phyloP scores from a whole-genome alignment of 2,329 filamentous ascomycete species.

The Fusarium pininemorale region DNA sequence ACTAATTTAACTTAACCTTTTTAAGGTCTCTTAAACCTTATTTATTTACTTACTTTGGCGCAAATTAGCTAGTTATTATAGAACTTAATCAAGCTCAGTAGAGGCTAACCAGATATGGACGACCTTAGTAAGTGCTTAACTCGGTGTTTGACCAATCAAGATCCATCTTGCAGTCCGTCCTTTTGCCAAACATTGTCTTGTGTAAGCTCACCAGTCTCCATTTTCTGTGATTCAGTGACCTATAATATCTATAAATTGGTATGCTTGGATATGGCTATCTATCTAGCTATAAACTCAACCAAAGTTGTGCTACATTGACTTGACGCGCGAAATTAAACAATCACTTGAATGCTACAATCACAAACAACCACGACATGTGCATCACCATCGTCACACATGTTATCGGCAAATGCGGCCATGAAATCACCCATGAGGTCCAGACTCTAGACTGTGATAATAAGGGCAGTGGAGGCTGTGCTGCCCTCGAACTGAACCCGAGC shows the following conservation, averaged over 20 bases:
- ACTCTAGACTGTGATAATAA: neutral
- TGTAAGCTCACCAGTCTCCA: neutral
- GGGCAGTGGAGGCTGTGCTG: neutral
- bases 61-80: too few species aligned
- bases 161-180: fast-evolving
- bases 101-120: neutral
- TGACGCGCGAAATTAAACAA: neutral
- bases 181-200: too few species aligned
- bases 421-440: neutral
- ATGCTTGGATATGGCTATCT: fast-evolving
- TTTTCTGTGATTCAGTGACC: too few species aligned
- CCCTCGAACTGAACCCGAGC: neutral
- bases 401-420: neutral
- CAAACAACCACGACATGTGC: neutral
- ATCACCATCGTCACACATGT: neutral
- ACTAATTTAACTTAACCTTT: too few species aligned
- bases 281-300: fast-evolving
- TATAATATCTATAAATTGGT: neutral
- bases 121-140: fast-evolving
- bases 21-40: too few species aligned
- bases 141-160: neutral
- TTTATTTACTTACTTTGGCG: too few species aligned
- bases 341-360: too few species aligned
- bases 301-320: fast-evolving
- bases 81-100: neutral